These are phyloP conservation scores for Colletotrichum viniferum DNA, from an alignment of 2,329 filamentous ascomycete species.

Conservation along the genomic window DNA sequence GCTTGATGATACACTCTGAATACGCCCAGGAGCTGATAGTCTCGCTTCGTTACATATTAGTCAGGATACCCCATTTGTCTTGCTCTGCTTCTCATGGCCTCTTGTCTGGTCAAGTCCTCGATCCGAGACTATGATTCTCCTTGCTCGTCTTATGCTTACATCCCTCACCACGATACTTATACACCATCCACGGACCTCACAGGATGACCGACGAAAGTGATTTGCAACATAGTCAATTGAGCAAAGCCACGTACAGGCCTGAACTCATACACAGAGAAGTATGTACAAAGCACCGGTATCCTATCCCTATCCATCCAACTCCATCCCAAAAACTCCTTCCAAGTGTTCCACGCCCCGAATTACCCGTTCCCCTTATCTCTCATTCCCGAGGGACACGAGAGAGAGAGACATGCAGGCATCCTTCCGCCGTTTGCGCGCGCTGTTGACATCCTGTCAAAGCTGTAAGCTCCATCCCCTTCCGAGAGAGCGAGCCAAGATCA, in stretches of 20 bases:
- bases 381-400: rapidly evolving
- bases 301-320: not conserved
- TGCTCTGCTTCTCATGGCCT: not conserved
- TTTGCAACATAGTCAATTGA: not conserved
- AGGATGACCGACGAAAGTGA: not conserved
- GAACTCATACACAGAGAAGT: not conserved
- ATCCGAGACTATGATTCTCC: not conserved
- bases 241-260: not conserved
- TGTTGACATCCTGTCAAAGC: not conserved
- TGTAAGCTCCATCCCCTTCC: not conserved
- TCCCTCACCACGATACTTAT: not conserved
- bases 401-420: not conserved
- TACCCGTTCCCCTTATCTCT: not conserved
- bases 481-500: not conserved
- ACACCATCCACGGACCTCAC: not conserved
- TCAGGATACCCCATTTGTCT: not conserved
- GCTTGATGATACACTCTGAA: not conserved
- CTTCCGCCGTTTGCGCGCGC: not conserved
- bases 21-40: not conserved
- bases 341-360: not conserved
- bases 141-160: not conserved
- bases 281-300: not conserved
- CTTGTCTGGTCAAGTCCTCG: no score
- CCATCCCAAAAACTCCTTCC: not conserved
- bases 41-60: not conserved